These are phyloP conservation scores for Fusarium chuoi DNA, from an alignment of 2,329 filamentous ascomycete genomes.

Conservation along the genomic window DNA sequence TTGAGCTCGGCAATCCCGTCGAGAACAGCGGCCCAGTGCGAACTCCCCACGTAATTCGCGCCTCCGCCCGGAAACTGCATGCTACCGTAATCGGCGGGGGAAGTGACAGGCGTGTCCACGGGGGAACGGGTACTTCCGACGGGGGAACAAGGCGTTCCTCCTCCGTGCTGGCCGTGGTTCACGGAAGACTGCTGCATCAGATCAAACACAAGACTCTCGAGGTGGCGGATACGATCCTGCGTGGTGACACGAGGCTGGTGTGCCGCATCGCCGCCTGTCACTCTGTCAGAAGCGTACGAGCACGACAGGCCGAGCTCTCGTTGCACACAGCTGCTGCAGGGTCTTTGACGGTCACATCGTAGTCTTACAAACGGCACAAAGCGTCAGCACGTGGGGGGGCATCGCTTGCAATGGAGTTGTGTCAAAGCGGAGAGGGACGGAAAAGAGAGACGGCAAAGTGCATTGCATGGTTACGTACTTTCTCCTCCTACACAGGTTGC, in stretches of 20 bases:
- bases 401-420: no score
- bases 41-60: constrained; percentile 48
- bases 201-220: constrained; percentile 46
- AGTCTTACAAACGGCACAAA: not conserved
- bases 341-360: constrained; percentile 18
- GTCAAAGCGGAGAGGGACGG: not conserved
- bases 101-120: not conserved
- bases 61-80: constrained; percentile 42
- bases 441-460: not conserved
- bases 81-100: constrained; percentile 45
- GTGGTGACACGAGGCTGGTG: not conserved
- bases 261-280: not conserved
- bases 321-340: constrained; percentile 12
- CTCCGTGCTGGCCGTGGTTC: not conserved
- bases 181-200: constrained; percentile 37
- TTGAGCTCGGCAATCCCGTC: constrained; percentile 54
- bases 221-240: constrained; percentile 18
- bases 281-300: not conserved
- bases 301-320: constrained; percentile 11
- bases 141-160: not conserved
- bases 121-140: not conserved
- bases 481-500: constrained; percentile 15
- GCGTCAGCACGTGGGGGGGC: not conserved
- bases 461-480: not conserved
- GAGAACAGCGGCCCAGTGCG: constrained; percentile 55